These are phyloP conservation scores for Erodium chrysanthum DNA, from an alignment of 441 rosid genomes.

Conservation along the genomic window DNA sequence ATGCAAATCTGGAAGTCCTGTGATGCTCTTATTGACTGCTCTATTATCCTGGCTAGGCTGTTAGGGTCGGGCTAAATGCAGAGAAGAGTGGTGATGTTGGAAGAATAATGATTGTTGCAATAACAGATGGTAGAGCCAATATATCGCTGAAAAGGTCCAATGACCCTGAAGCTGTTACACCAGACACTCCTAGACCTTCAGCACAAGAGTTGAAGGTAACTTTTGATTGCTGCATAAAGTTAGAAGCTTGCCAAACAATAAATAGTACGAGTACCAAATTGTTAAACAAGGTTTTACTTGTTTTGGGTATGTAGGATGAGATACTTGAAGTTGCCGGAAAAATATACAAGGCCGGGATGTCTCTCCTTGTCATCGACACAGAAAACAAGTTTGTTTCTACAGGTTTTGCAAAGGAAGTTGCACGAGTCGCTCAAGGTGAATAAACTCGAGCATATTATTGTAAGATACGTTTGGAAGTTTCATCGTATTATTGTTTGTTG, in stretches of 20 bases:
- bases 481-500: background rate
- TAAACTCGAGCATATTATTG: no score
- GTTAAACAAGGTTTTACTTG: no score
- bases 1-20: background rate
- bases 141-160: conserved; percentile 81
- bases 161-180: conserved; percentile 63
- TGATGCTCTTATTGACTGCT: no score
- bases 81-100: conserved; percentile 98
- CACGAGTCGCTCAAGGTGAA: conserved; percentile 96
- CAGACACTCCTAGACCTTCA: conserved; percentile 87
- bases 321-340: conserved; percentile 88
- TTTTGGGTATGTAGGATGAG: conserved; percentile 53
- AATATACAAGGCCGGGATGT: conserved; percentile 88
- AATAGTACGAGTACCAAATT: no score
- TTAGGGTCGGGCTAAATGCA: conserved; percentile 90
- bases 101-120: conserved; percentile 87
- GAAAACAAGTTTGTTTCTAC: conserved; percentile 98
- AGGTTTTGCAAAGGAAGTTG: conserved; percentile 94
- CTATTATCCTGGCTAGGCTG: conserved; percentile 38
- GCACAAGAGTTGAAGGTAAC: conserved; percentile 82
- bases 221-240: conserved; percentile 10
- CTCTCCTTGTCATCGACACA: conserved; percentile 87
- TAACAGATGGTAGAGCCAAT: conserved; percentile 94
- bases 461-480: background rate
- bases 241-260: background rate